Conservation (phyloP, 202 grass and related monocot genomes). For the Eragrostis tef region DNA sequence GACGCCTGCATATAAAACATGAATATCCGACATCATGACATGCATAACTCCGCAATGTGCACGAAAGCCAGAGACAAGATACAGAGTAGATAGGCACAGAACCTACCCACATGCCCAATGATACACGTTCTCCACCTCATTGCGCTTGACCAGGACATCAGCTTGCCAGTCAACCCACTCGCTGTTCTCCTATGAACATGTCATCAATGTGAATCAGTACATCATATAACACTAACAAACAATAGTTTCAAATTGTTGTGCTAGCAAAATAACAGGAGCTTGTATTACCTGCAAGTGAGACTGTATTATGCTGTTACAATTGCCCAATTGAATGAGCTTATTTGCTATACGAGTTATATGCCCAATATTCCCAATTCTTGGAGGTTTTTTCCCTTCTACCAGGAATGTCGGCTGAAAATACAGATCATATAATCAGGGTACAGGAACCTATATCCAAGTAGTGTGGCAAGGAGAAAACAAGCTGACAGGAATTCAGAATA, state of each 20-base stretch:
- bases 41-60: slow-evolving; percentile 2
- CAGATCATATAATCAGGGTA: slow-evolving; percentile 33
- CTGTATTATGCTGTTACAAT: slow-evolving; percentile 61
- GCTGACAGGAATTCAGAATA: slow-evolving; percentile 14
- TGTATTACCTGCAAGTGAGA: slow-evolving; percentile 64
- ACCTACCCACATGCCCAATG: slow-evolving; percentile 78
- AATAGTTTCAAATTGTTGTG: neutral
- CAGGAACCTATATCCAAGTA: neutral
- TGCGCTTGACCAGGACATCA: slow-evolving; percentile 59
- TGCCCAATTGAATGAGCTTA: slow-evolving; percentile 80
- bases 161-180: slow-evolving; percentile 71
- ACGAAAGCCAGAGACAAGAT: neutral
- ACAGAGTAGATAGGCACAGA: neutral
- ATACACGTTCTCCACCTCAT: slow-evolving; percentile 78
- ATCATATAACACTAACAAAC: neutral
- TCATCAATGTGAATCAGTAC: slow-evolving; percentile 13
- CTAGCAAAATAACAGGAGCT: slow-evolving; percentile 16
- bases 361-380: slow-evolving; percentile 80
- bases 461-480: neutral
- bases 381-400: slow-evolving; percentile 62
- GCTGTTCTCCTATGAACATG: slow-evolving; percentile 54
- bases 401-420: slow-evolving; percentile 60
- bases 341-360: slow-evolving; percentile 81
- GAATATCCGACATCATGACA: no score
- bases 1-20: slow-evolving; percentile 61